These are phyloP conservation scores for Venustampulla echinocandica DNA, from an alignment of 495 filamentous ascomycete genomes.

Conservation along the genomic window DNA sequence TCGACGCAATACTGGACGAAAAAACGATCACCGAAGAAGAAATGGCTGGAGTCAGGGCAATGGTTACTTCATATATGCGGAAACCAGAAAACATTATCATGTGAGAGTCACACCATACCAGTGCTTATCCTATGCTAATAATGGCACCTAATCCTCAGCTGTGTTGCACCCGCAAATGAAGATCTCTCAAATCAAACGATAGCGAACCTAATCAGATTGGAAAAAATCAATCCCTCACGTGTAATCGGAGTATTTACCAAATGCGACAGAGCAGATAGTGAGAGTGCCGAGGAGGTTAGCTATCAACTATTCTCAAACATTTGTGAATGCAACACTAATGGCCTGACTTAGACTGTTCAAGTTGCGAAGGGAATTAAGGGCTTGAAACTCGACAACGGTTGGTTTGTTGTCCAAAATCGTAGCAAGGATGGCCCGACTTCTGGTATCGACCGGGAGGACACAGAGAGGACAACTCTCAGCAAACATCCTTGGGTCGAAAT, in stretches of 20 bases:
- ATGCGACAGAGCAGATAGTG: neutral
- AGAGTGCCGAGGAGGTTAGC: neutral
- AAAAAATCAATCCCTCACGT: conserved; percentile 2
- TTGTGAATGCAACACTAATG: no score
- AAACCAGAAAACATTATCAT: conserved; percentile 48
- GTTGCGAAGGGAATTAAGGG: conserved; percentile 1
- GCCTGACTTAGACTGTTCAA: conserved; percentile 2
- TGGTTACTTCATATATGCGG: conserved; percentile 47
- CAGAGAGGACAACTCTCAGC: neutral
- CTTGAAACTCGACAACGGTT: no score
- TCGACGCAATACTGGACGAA: conserved; percentile 38
- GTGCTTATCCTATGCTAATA: no score
- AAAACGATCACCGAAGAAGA: conserved; percentile 26
- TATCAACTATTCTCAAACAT: neutral
- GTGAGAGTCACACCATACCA: no score
- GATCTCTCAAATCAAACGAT: conserved; percentile 54
- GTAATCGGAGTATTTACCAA: conserved; percentile 10
- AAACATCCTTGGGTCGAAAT: conserved; percentile 8
- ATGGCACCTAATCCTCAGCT: neutral
- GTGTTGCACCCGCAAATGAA: conserved; percentile 44
- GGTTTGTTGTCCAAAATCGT: conserved; percentile 10
- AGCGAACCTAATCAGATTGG: conserved; percentile 22
- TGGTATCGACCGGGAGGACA: neutral
- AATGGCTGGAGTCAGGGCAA: conserved; percentile 38
- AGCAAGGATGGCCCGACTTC: neutral